These are phyloP conservation scores for Fraxinus platypoda DNA, from an alignment of 305 asterid genomes.

Conservation along the genomic window DNA sequence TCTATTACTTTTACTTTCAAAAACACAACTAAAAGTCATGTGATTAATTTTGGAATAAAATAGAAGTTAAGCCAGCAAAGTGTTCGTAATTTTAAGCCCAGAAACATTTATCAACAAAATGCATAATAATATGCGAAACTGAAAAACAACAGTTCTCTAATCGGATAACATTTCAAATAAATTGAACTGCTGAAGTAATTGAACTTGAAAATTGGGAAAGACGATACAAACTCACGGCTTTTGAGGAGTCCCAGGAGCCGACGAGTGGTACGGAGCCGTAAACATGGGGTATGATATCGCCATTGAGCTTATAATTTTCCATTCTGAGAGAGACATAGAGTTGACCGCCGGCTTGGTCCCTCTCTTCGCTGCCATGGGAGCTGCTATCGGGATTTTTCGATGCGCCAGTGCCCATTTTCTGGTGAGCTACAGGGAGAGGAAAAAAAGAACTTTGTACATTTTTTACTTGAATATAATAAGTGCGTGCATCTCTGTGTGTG, in stretches of 20 bases:
- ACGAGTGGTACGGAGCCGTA: constrained; percentile 89
- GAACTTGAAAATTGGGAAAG: not conserved
- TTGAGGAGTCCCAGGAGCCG: constrained; percentile 65
- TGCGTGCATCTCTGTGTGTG: not conserved
- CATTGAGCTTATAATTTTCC: constrained; percentile 65
- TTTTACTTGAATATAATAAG: not conserved
- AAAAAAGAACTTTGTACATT: not conserved
- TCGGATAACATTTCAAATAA: not conserved
- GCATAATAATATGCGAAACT: not conserved
- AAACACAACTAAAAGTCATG: not conserved
- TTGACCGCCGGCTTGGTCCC: constrained; percentile 75
- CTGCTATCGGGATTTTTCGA: constrained; percentile 59
- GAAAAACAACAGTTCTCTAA: not conserved
- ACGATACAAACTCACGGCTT: constrained; percentile 52
- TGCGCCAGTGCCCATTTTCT: constrained; percentile 44
- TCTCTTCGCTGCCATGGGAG: constrained; percentile 56
- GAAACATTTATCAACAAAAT: not conserved
- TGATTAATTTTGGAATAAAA: not conserved
- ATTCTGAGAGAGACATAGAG: constrained; percentile 84
- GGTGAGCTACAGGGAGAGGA: not conserved
- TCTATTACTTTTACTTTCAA: not conserved
- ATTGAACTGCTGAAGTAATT: not conserved
- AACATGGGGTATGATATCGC: constrained; percentile 81
- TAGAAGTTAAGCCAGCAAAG: not conserved
- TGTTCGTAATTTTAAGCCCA: not conserved